Conservation (phyloP, 1,284 basidiomycete genomes). For the Pseudozyma sp. region DNA sequence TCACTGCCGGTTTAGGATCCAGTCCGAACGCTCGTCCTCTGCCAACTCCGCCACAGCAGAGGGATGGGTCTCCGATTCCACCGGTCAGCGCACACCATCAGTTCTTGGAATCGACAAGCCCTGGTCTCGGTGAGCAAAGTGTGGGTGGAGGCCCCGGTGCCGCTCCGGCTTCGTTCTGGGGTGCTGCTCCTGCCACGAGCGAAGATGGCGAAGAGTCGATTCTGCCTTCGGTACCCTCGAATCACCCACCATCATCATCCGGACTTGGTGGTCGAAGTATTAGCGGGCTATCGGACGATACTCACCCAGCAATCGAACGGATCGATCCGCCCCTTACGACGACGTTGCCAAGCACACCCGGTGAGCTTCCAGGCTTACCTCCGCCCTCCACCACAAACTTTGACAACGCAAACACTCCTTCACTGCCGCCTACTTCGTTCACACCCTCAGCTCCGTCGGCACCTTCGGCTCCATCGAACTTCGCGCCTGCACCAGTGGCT, state of each 20-base stretch:
- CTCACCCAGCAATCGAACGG: conserved; percentile 36
- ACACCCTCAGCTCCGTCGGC: not conserved
- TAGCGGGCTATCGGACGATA: not conserved
- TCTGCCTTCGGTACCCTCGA: conserved; percentile 8
- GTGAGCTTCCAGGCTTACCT: conserved; percentile 30
- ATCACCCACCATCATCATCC: conserved; percentile 5
- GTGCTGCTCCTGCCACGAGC: conserved; percentile 1
- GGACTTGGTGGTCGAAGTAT: not conserved
- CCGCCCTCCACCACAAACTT: conserved; percentile 5
- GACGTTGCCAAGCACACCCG: conserved; percentile 68
- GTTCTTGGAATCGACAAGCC: conserved; percentile 46
- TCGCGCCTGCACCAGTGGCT: not conserved
- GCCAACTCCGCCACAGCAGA: conserved; percentile 39
- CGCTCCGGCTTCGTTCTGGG: conserved; percentile 45
- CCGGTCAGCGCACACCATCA: conserved; percentile 38
- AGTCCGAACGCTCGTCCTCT: conserved; percentile 43
- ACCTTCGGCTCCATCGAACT: conserved; percentile 2
- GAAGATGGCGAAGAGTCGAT: conserved; percentile 10
- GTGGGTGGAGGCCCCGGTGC: conserved; percentile 26
- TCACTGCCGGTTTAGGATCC: conserved; percentile 13
- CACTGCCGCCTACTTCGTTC: conserved; percentile 51
- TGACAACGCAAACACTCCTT: too few species aligned
- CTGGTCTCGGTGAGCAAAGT: conserved; percentile 10
- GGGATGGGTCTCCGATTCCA: conserved; percentile 37
- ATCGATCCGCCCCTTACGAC: conserved; percentile 43